These are phyloP conservation scores for Penicillium polonicum DNA, from an alignment of 2,329 filamentous ascomycete genomes.

Conservation along the genomic window DNA sequence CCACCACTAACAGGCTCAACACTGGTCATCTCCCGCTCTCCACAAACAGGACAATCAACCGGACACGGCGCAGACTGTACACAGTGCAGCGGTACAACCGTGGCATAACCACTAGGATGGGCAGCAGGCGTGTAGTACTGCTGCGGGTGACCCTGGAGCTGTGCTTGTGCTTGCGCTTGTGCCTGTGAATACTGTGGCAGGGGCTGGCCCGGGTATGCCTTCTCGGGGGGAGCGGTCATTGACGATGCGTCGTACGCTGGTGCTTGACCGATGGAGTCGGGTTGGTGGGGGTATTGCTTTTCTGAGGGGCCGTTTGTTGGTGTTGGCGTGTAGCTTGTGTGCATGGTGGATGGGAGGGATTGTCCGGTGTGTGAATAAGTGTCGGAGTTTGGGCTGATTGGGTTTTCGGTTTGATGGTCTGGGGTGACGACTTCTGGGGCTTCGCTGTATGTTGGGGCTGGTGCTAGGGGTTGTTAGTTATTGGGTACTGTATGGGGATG, in stretches of 20 bases:
- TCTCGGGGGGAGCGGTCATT: neutral
- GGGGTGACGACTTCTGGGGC: constrained; percentile 1
- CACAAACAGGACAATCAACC: constrained; percentile 51
- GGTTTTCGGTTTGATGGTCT: neutral
- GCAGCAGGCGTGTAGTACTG: constrained; percentile 18
- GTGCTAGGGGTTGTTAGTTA: neutral
- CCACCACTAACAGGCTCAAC: constrained; percentile 22
- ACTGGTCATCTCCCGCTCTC: constrained; percentile 37
- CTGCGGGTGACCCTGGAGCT: neutral
- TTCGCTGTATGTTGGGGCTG: constrained; percentile 3
- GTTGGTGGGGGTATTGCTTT: constrained; percentile 2
- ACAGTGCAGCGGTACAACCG: constrained; percentile 25
- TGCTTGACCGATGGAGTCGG: neutral
- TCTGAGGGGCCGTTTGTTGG: neutral
- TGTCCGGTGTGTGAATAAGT: neutral
- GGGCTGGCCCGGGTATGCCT: constrained; percentile 21
- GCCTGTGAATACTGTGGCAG: neutral
- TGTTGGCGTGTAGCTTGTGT: neutral
- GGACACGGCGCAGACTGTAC: constrained; percentile 39
- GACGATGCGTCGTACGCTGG: neutral
- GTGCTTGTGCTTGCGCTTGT: neutral
- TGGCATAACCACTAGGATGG: constrained; percentile 27
- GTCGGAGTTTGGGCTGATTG: neutral
- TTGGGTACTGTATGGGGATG: neutral
- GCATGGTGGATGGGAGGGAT: neutral